phyloP scores from a whole-genome alignment of 108 stramenopile species.

The Pseudonitzschia multiseries region DNA sequence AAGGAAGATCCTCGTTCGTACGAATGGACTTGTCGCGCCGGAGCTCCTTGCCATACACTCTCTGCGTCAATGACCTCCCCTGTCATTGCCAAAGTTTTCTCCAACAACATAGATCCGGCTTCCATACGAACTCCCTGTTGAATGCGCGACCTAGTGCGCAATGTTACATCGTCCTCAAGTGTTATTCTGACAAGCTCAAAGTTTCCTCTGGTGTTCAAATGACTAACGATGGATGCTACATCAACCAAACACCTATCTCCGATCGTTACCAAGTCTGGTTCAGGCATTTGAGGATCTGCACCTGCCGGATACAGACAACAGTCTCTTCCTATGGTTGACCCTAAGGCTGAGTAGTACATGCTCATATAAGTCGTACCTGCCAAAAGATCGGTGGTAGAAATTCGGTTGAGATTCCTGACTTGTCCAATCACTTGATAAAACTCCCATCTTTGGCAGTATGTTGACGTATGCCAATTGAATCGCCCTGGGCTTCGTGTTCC shows the following conservation, averaged over 20 bases:
- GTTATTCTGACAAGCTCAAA: conserved; percentile 48
- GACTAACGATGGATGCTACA: conserved; percentile 49
- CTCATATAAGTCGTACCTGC: conserved; percentile 44
- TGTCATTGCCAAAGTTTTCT: conserved; percentile 60
- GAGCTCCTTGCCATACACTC: conserved; percentile 70
- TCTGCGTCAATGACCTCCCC: conserved; percentile 61
- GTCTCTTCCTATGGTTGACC: conserved; percentile 46
- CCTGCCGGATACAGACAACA: conserved; percentile 61
- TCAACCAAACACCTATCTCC: conserved; percentile 59
- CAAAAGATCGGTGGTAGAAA: conserved; percentile 39
- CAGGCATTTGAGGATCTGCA: conserved; percentile 64
- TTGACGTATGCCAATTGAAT: conserved; percentile 52
- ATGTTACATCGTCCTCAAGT: conserved; percentile 43
- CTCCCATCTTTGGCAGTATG: conserved; percentile 59
- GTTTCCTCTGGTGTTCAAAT: conserved; percentile 71
- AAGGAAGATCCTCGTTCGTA: conserved; percentile 10
- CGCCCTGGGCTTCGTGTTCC: conserved; percentile 45
- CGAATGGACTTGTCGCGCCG: conserved; percentile 32
- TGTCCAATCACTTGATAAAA: conserved; percentile 47
- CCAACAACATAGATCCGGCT: conserved; percentile 49
- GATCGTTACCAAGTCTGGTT: conserved; percentile 57
- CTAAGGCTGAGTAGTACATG: conserved; percentile 40
- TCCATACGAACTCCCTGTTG: conserved; percentile 60
- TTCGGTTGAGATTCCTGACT: conserved; percentile 34
- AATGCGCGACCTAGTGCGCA: conserved; percentile 44